phyloP scores from a whole-genome alignment of 2,329 filamentous ascomycete species.

The Talaromyces sp. region DNA sequence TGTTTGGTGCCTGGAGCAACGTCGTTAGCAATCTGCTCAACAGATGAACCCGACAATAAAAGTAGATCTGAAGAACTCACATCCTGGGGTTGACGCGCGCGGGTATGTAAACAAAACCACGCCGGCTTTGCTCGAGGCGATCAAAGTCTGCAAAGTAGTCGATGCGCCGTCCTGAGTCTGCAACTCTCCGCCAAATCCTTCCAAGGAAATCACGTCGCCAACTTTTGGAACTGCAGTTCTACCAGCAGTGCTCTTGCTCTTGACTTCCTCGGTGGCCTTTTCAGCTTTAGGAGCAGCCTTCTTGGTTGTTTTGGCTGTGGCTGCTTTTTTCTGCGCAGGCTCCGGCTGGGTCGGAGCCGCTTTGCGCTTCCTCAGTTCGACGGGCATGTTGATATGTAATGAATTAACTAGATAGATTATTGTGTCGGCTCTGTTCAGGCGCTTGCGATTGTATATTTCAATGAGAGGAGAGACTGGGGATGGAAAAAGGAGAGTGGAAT shows the following conservation, averaged over 20 bases:
- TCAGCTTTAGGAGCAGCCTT: conserved; percentile 3
- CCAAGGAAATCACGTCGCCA: conserved; percentile 53
- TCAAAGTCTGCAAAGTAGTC: conserved; percentile 73
- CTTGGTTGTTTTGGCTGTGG: conserved; percentile 20
- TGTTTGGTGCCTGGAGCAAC: conserved; percentile 73
- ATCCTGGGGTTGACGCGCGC: conserved; percentile 88
- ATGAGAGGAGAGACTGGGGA: not conserved
- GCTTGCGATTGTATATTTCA: not conserved
- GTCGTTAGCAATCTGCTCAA: not conserved
- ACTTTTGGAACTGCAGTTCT: conserved; percentile 32
- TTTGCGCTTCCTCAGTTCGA: conserved; percentile 63
- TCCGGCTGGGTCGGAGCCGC: conserved; percentile 46
- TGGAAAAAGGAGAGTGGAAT: not conserved
- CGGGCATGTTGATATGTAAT: conserved; percentile 41
- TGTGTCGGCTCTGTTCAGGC: not conserved
- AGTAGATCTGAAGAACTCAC: conserved; percentile 54
- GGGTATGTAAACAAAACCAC: conserved; percentile 95
- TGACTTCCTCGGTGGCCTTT: conserved; percentile 9
- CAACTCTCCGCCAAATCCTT: conserved; percentile 64
- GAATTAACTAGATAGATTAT: not conserved
- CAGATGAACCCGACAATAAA: not conserved
- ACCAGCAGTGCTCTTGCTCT: conserved; percentile 25
- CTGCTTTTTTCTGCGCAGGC: conserved; percentile 29
- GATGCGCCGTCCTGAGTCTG: conserved; percentile 80
- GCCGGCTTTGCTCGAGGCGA: conserved; percentile 78